Conservation (phyloP, 2,329 filamentous ascomycete species). For the Cercospora sp. region DNA sequence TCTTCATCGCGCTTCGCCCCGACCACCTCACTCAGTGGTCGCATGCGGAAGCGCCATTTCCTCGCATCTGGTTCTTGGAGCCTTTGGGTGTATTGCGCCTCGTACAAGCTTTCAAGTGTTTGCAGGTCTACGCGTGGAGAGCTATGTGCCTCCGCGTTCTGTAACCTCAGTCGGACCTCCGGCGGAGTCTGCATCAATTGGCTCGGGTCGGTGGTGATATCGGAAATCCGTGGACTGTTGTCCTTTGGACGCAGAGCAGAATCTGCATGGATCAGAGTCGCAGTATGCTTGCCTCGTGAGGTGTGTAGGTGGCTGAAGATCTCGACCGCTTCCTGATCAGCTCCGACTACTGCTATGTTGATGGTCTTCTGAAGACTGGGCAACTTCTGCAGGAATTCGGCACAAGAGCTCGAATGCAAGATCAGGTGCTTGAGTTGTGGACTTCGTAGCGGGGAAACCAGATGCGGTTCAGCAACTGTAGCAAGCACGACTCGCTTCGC, state of each 20-base stretch:
- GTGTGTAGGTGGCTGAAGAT: conserved; percentile 29
- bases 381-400: conserved; percentile 23
- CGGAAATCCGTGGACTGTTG: conserved; percentile 25
- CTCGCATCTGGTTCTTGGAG: conserved; percentile 22
- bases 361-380: conserved; percentile 16
- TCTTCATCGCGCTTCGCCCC: conserved; percentile 13
- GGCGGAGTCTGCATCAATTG: conserved; percentile 22
- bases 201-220: conserved; percentile 11
- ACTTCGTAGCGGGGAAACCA: conserved; percentile 21
- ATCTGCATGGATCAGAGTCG: conserved; percentile 29
- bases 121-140: conserved; percentile 26
- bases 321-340: conserved; percentile 30
- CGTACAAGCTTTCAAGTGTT: conserved; percentile 29
- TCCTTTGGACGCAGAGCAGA: conserved; percentile 30
- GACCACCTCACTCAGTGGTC: conserved; percentile 22
- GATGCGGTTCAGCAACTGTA: conserved; percentile 26
- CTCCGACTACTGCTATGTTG: conserved; percentile 31
- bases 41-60: conserved; percentile 29
- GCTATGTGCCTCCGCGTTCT: conserved; percentile 10
- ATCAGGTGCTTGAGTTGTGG: conserved; percentile 20
- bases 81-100: conserved; percentile 30
- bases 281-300: conserved; percentile 24
- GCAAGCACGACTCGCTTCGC: conserved; percentile 30
- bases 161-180: conserved; percentile 23
- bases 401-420: conserved; percentile 24